A percentile compares a stretch with the other conserved stretches of the same genome.
phyloP scores from a whole-genome alignment of 2,329 filamentous ascomycete genomes.

The Aciculosporium take region DNA sequence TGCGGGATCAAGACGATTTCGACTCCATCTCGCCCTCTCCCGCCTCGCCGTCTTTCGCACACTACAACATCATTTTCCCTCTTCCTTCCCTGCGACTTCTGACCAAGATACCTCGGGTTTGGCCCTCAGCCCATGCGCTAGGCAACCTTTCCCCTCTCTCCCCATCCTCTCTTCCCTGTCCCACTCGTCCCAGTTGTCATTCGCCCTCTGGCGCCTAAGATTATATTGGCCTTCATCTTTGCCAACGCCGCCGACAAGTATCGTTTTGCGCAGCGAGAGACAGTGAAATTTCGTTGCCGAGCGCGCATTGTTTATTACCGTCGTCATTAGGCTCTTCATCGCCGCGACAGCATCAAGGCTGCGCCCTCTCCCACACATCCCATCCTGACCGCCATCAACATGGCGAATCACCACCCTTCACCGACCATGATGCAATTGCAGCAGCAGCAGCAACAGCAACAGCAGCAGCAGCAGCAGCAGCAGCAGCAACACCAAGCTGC shows the following conservation, averaged over 20 bases:
- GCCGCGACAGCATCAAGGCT: neutral
- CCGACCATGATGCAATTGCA: conserved; percentile 59
- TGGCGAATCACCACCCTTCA: conserved; percentile 70
- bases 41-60: neutral
- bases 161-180: no score
- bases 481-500: conserved; percentile 44
- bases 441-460: conserved; percentile 35
- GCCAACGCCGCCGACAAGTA: neutral
- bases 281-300: neutral
- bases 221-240: neutral
- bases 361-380: neutral
- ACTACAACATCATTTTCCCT: neutral
- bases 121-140: conserved; percentile 6
- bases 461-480: conserved; percentile 36
- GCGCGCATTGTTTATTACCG: neutral
- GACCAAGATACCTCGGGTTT: conserved; percentile 3
- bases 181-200: neutral
- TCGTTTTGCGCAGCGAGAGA: neutral
- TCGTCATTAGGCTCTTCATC: neutral
- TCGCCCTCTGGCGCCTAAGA: conserved; percentile 1
- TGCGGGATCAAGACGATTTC: conserved; percentile 13
- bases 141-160: no score
- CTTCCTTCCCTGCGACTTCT: neutral
- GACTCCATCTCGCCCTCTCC: conserved; percentile 4
- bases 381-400: conserved; percentile 27